These are phyloP conservation scores for Paramecium pentaurelia DNA, from an alignment of 73 alveolate species.

Conservation along the genomic window DNA sequence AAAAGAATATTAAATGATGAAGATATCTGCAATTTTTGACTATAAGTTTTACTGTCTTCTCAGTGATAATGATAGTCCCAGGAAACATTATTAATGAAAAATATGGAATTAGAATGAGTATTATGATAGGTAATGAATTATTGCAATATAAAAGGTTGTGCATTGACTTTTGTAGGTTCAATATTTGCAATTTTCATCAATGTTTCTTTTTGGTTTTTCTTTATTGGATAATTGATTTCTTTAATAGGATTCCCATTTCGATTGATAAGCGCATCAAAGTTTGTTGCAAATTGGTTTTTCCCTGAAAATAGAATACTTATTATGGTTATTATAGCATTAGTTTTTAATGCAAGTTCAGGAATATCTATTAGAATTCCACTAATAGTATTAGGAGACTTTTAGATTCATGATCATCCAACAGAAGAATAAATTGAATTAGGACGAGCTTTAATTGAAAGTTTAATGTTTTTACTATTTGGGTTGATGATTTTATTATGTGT, in stretches of 20 bases:
- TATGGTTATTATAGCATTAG: conserved; percentile 32
- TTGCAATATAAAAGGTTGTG: neutral
- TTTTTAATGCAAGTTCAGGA: conserved; percentile 48
- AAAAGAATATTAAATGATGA: neutral
- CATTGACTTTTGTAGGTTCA: conserved; percentile 24
- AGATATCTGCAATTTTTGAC: conserved; percentile 27
- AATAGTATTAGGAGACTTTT: neutral
- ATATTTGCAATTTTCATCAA: neutral
- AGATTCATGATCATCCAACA: neutral
- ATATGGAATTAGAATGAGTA: conserved; percentile 22
- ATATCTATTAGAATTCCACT: conserved; percentile 39
- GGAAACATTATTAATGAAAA: conserved; percentile 40
- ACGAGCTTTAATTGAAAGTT: neutral
- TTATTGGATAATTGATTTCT: conserved; percentile 22
- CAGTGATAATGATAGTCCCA: conserved; percentile 39
- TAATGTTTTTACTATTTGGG: conserved; percentile 5
- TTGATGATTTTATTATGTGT: conserved; percentile 4
- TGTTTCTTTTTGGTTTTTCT: conserved; percentile 48
- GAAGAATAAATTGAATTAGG: neutral
- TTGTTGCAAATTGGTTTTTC: conserved; percentile 48
- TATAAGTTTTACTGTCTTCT: conserved; percentile 28
- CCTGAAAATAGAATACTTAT: conserved; percentile 37
- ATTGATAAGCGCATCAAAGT: conserved; percentile 22
- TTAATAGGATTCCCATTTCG: conserved; percentile 37
- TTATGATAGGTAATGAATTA: conserved; percentile 4